Percentiles rank a stretch among this genome's conserved stretches.
phyloP scores from a whole-genome alignment of 352 stramenopile species.

The Phytophthora kernoviae region DNA sequence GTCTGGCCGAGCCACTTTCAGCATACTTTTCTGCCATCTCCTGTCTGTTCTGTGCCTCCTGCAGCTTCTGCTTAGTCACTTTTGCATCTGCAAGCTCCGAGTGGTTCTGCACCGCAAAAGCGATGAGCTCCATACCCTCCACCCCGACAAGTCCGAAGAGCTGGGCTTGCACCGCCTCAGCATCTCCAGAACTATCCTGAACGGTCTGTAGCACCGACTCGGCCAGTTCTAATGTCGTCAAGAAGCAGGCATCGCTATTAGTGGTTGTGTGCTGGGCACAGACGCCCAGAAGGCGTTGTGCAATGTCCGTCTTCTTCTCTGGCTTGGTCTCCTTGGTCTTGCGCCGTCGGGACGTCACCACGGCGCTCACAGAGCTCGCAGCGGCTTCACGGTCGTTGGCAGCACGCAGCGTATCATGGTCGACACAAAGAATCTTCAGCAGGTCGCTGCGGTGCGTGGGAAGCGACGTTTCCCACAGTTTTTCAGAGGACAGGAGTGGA shows the following conservation, averaged over 20 bases:
- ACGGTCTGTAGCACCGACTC: conserved; percentile 73
- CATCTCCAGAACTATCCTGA: conserved; percentile 51
- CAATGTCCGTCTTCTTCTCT: conserved; percentile 6
- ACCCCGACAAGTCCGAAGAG: conserved; percentile 87
- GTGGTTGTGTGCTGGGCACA: conserved; percentile 44
- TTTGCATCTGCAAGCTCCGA: conserved; percentile 23
- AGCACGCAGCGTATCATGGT: conserved; percentile 54
- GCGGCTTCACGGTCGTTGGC: conserved; percentile 63
- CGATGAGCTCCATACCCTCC: conserved; percentile 86
- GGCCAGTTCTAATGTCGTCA: conserved; percentile 68
- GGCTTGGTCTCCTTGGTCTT: conserved; percentile 33
- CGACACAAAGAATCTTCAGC: conserved; percentile 60
- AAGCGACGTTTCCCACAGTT: conserved; percentile 37
- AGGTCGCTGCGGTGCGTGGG: conserved; percentile 35
- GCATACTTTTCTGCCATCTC: conserved; percentile 35
- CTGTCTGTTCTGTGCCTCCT: conserved; percentile 51
- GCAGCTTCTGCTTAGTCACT: conserved; percentile 45
- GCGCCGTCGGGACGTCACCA: conserved; percentile 49
- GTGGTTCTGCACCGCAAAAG: conserved; percentile 70
- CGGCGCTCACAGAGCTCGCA: conserved; percentile 43
- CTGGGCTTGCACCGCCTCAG: conserved; percentile 69
- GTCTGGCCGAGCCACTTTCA: conserved; percentile 17
- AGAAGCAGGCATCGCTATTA: conserved; percentile 50
- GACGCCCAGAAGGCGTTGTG: conserved; percentile 47
- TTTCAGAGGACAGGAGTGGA: conserved; percentile 36